phyloP scores from a whole-genome alignment of 2,329 filamentous ascomycete species.

The Aspergillus neoniger region DNA sequence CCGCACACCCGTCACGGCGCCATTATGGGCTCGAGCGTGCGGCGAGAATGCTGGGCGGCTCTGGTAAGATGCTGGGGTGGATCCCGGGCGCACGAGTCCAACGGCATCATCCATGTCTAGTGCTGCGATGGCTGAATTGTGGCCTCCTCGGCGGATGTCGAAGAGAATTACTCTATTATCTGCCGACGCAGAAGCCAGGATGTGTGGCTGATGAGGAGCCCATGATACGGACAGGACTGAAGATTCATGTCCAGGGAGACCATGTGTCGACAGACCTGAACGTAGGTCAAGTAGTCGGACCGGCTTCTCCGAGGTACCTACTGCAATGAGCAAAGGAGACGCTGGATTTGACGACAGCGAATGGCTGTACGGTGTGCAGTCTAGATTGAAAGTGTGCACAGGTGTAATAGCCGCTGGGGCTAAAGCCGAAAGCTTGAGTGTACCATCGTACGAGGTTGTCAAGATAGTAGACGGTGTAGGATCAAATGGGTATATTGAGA shows the following conservation, averaged over 20 bases:
- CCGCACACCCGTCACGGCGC: constrained; percentile 78
- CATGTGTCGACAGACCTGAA: constrained; percentile 74
- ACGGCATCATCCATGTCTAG: constrained; percentile 82
- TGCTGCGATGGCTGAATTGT: constrained; percentile 70
- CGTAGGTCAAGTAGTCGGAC: constrained; percentile 84
- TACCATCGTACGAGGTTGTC: constrained; percentile 49
- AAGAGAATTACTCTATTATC: constrained; percentile 84
- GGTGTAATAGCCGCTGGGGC: constrained; percentile 43
- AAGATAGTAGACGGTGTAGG: constrained; percentile 49
- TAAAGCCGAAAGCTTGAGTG: constrained; percentile 47
- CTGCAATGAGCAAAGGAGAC: constrained; percentile 77
- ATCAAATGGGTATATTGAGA: constrained; percentile 53
- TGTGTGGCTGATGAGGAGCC: constrained; percentile 77
- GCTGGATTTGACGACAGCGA: constrained; percentile 67
- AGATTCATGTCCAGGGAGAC: constrained; percentile 67
- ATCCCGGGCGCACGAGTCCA: constrained; percentile 56
- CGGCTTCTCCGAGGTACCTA: constrained; percentile 80
- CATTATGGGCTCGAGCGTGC: constrained; percentile 68
- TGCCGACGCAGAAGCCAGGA: constrained; percentile 79
- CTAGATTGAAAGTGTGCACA: constrained; percentile 49
- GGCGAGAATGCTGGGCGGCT: constrained; percentile 47
- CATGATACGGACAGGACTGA: constrained; percentile 72
- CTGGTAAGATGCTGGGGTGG: constrained; percentile 29
- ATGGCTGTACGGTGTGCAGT: constrained; percentile 60
- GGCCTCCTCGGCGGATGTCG: constrained; percentile 74